Percentiles rank a stretch among this genome's conserved stretches.
Conservation (phyloP, 805 yeast genomes). For the Candida ipomoeae region DNA sequence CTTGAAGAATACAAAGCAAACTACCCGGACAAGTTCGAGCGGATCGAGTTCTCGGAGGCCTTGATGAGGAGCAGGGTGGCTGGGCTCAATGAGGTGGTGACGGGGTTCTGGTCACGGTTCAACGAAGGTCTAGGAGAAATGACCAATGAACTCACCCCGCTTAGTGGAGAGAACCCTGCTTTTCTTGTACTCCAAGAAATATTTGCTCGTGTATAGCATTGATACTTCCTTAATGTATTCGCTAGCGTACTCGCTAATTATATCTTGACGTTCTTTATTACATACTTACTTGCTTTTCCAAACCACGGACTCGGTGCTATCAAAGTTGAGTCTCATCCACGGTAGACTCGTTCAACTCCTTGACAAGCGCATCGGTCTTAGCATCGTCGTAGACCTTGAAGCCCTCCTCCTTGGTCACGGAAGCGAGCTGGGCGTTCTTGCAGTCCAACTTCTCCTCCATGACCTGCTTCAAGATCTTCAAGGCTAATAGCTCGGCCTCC, state of each 20-base stretch:
- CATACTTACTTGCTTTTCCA: not conserved
- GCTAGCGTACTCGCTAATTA: not conserved
- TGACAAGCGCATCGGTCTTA: conserved; percentile 78
- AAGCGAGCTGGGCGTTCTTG: conserved; percentile 90
- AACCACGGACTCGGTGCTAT: not conserved
- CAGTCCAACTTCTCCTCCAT: conserved; percentile 98
- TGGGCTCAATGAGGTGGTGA: conserved; percentile 15
- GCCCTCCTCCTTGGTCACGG: conserved; percentile 83
- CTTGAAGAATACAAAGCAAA: conserved; percentile 33
- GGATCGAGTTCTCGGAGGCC: conserved; percentile 28
- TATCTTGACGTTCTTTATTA: not conserved
- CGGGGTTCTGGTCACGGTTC: conserved; percentile 17
- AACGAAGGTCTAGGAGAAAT: conserved; percentile 10
- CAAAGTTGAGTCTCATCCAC: conserved; percentile 14
- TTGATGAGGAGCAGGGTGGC: conserved; percentile 24
- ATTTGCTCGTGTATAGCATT: conserved; percentile 9
- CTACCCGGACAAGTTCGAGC: conserved; percentile 31
- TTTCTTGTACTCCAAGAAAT: conserved; percentile 12
- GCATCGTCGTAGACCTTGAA: conserved; percentile 81
- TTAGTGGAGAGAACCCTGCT: conserved; percentile 14
- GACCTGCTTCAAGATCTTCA: conserved; percentile 91
- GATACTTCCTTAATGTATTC: not conserved
- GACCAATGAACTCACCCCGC: conserved; percentile 9
- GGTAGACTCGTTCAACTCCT: conserved; percentile 59
- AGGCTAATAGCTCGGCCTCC: conserved; percentile 87